phyloP scores from a whole-genome alignment of 495 filamentous ascomycete genomes.

The Hyaloscypha hepaticicola region DNA sequence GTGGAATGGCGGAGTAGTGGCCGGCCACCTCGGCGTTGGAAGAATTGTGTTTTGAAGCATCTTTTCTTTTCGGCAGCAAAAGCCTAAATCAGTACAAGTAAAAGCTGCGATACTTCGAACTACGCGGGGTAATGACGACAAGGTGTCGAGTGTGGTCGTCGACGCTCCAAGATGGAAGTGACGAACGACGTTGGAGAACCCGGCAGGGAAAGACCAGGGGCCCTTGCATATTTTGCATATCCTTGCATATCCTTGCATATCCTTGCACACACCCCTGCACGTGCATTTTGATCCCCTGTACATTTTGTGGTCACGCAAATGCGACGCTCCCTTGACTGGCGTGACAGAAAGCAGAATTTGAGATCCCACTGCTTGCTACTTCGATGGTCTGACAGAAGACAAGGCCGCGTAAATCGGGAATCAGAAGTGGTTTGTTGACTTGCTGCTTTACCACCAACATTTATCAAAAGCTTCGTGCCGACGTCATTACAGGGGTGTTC shows the following conservation, averaged over 20 bases:
- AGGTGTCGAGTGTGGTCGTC: background rate
- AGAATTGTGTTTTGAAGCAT: background rate
- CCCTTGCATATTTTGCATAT: no score
- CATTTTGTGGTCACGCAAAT: background rate
- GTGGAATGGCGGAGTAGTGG: background rate
- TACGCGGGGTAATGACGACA: background rate
- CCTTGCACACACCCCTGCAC: background rate
- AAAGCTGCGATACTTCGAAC: background rate
- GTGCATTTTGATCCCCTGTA: background rate
- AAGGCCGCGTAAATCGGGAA: background rate
- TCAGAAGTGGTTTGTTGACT: background rate
- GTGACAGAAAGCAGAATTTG: background rate
- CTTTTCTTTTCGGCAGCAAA: background rate
- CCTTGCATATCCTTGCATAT: background rate
- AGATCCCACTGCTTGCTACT: background rate
- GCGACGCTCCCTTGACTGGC: background rate
- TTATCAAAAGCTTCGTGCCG: background rate
- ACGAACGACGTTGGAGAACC: background rate
- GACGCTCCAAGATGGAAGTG: background rate
- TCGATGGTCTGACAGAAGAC: background rate
- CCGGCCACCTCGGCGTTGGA: background rate
- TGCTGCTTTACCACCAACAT: background rate
- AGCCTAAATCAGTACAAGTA: background rate
- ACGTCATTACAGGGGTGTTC: background rate
- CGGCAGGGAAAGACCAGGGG: no score